Evolutionary conservation across 129 eudicot species (phyloP).

Genomic region (Deinandra increscens): DNA sequence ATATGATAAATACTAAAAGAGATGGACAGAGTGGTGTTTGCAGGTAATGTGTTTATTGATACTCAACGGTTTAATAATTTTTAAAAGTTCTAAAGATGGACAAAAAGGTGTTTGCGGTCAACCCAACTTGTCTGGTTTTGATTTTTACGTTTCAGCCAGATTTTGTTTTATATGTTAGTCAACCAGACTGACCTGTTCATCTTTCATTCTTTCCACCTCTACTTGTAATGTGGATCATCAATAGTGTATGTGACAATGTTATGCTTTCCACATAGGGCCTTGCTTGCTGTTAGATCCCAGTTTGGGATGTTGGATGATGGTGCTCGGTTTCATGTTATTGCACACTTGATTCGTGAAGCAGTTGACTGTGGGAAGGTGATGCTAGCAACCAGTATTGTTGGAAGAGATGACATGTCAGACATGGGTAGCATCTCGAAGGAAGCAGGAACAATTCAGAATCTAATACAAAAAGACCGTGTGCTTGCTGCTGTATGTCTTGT

Average conservation of each 20-base stretch:
- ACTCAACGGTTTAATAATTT: background rate
- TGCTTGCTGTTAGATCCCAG: slow-evolving; percentile 77
- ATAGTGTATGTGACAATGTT: slow-evolving; percentile 17
- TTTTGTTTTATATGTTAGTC: background rate
- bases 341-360: slow-evolving; percentile 92
- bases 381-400: slow-evolving; percentile 67
- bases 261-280: slow-evolving; percentile 57
- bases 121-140: background rate
- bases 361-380: slow-evolving; percentile 78
- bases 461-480: slow-evolving; percentile 89
- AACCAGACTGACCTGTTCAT: background rate
- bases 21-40: background rate
- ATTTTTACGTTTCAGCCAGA: background rate
- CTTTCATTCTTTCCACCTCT: slow-evolving; percentile 1
- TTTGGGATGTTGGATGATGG: slow-evolving; percentile 92
- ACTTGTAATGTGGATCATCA: slow-evolving; percentile 1
- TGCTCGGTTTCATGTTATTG: slow-evolving; percentile 83
- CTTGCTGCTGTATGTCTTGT: slow-evolving; percentile 64
- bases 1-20: background rate
- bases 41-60: background rate
- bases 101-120: slow-evolving; percentile 1
- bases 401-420: slow-evolving; percentile 67
- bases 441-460: slow-evolving; percentile 61
- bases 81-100: background rate
- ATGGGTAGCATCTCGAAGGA: slow-evolving; percentile 52